Evolutionary conservation across 805 yeast genomes (phyloP), one percentile per base, ranked within the genome.

Genomic region (Candida hispaniensis): DNA sequence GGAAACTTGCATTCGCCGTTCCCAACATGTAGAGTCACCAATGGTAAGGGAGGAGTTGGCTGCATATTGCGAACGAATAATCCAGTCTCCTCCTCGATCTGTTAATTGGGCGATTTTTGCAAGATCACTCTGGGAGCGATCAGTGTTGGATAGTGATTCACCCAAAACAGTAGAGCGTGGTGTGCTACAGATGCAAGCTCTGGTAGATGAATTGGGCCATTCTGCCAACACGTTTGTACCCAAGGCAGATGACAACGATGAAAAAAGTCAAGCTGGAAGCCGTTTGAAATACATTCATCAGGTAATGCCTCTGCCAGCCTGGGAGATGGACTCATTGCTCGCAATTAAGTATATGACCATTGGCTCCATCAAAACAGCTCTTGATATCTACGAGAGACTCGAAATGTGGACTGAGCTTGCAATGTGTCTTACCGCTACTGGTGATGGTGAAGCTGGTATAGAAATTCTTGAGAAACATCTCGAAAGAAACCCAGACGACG

Each of bases 101-200:
- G 66, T 70, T 11, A 79, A 81, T 54, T 85, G 94, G 85, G 58
- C 79, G 1, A 54, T 88, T 3, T 83, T 75, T 48, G 72, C 86
- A 2, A 66, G 86, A 43, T 79, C 93, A 0, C 60, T 91, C 26
- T 91, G 96, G 95, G 80, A 78, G 49, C 71, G 97, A 53, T 82
- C 95, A 6, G 48, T 80, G 13, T 61, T 86, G 21, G 98, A 91
- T 54, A 71, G 94, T 0, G 66, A 67, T 32, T 75, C 74, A 45
- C 73, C 93, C 1, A 75, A 79, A 51, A 88, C 96, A 1, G 77
- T 88, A 14, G 97, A 91, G 58, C 69, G 98, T 53, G 97, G 97
- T 33, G 75, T 86, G 4, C 63, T 91, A 34, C 98, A 91, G 57
- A 75, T 91, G 77, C 88, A 86, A 38, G 76, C 93, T 3, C 61